Base-by-base conservation (phyloP, 805 yeast species). In the Saccharomyces eubayanus region DNA sequence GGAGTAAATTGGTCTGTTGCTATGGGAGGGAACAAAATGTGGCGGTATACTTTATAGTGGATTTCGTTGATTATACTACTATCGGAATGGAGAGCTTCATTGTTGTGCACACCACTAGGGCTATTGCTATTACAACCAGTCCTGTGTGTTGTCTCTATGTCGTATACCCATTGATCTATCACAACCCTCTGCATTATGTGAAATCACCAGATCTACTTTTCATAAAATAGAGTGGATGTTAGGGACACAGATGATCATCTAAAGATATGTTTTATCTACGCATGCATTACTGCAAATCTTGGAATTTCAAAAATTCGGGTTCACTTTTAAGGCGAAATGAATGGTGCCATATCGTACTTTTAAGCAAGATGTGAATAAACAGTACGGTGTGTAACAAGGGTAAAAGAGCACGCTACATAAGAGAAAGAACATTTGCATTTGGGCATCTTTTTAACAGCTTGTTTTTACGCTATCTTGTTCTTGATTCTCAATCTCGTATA, bases 1-100 rank as follows among this genome's bases (percentile, higher is more conserved):
- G 60, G 55, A n/a, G 57, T 57, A 51, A 64, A 67, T 48, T 67
- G 68, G 2, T 51, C 53, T 28, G 54, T 57, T n/a, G 51, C 46
- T 9, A 65, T 66, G 0, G 63, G 53, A 9, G 68, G 69, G 47
- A 65, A 65, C 20, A 65, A 56, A 10, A 52, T 49, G 40, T 61
- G 58, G 31, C 59, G 43, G 24, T 36, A 36, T 16, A 0, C 16
- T 36, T 16, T 16, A 16, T 36, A 36, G 10, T 36, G 43, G 4
- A 36, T 36, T 36, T 36, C 43, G 9, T 16, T 36, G 24, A 36
- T n/a, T n/a, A n/a, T 4, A 16, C 16, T 16, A 8, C 43, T 16
- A 16, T 11, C 24, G 8, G 24, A 16, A 36, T 36, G 16, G 43
- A 36, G 43, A 16, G 24, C 10, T 36, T 16, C 12, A 2, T 9